These are phyloP conservation scores for Magnaporthales sp. DNA, from an alignment of 2,329 filamentous ascomycete genomes.

Conservation along the genomic window DNA sequence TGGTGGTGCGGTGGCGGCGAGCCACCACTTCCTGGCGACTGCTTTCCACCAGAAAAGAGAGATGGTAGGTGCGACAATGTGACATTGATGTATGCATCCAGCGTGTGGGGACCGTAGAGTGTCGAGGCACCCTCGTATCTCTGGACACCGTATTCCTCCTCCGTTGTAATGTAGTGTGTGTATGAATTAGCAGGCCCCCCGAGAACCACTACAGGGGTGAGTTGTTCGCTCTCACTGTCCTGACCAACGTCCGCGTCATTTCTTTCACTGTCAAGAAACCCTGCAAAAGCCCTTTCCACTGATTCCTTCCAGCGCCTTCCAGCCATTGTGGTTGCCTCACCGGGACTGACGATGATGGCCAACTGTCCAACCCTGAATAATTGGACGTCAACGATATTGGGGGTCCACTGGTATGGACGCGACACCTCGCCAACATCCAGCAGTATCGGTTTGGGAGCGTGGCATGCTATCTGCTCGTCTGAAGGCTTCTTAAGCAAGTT, in stretches of 20 bases:
- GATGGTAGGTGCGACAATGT: constrained; percentile 62
- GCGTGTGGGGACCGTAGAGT: constrained; percentile 72
- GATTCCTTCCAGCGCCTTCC: constrained; percentile 78
- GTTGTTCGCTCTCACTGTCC: not conserved
- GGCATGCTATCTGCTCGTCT: constrained; percentile 63
- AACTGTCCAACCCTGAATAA: constrained; percentile 76
- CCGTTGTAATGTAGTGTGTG: constrained; percentile 34
- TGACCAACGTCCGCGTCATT: constrained; percentile 22
- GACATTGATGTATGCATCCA: constrained; percentile 81
- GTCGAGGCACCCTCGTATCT: constrained; percentile 89
- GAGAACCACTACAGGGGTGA: constrained; percentile 59
- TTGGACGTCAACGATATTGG: constrained; percentile 88
- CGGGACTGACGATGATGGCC: constrained; percentile 74
- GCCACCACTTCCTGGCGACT: not conserved
- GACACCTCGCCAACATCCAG: constrained; percentile 80
- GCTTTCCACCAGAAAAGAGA: constrained; percentile 30
- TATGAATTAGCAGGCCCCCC: constrained; percentile 87
- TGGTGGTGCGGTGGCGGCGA: constrained; percentile 19
- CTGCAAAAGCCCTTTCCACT: constrained; percentile 44
- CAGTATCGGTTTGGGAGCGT: constrained; percentile 74
- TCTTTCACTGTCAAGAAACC: constrained; percentile 20
- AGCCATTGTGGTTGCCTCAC: constrained; percentile 88
- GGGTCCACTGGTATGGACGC: constrained; percentile 75
- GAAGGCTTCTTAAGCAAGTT: constrained; percentile 63
- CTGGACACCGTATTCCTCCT: constrained; percentile 56